Conservation (phyloP, 2,329 filamentous ascomycete species). For the Diaporthe nobilis region DNA sequence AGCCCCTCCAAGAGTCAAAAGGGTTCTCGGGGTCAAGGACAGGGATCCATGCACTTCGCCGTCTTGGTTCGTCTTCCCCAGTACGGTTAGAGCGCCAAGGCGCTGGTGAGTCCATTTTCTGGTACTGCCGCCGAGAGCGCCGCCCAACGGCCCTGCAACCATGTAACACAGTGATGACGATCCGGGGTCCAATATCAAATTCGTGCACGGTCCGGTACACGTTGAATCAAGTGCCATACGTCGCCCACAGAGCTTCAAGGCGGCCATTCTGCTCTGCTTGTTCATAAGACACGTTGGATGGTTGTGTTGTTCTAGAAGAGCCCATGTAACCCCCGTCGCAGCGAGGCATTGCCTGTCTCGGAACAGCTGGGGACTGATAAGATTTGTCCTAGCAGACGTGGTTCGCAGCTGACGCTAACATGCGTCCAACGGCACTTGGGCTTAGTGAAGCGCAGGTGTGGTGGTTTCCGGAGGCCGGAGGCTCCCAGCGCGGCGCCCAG, state of each 20-base stretch:
- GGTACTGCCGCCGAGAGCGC: slow-evolving; percentile 41
- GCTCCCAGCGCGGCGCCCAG: slow-evolving; percentile 15
- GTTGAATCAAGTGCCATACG: not conserved
- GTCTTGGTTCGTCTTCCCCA: slow-evolving; percentile 27
- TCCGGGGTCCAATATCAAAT: slow-evolving; percentile 35
- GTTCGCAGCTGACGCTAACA: slow-evolving; percentile 33
- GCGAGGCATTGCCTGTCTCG: slow-evolving; percentile 6
- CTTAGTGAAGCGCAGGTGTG: slow-evolving; percentile 31
- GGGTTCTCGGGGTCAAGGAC: slow-evolving; percentile 26
- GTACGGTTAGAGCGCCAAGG: slow-evolving; percentile 13
- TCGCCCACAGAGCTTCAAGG: not conserved
- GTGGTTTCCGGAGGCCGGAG: slow-evolving; percentile 18
- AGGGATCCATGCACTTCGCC: slow-evolving; percentile 24
- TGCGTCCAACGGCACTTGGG: slow-evolving; percentile 23
- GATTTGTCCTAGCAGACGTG: slow-evolving; percentile 21
- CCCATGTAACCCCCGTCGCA: not conserved
- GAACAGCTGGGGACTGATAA: slow-evolving; percentile 30
- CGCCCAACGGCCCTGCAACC: slow-evolving; percentile 19
- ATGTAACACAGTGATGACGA: slow-evolving; percentile 29
- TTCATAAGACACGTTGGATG: not conserved
- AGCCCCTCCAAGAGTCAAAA: slow-evolving; percentile 22
- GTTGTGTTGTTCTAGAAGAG: slow-evolving; percentile 2
- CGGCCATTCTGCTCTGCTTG: not conserved
- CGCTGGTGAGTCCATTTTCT: slow-evolving; percentile 26
- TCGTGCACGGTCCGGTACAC: slow-evolving; percentile 14